Evolutionary conservation across 1,284 basidiomycete species (phyloP).

Genomic region (Ceratobasidium sp.): DNA sequence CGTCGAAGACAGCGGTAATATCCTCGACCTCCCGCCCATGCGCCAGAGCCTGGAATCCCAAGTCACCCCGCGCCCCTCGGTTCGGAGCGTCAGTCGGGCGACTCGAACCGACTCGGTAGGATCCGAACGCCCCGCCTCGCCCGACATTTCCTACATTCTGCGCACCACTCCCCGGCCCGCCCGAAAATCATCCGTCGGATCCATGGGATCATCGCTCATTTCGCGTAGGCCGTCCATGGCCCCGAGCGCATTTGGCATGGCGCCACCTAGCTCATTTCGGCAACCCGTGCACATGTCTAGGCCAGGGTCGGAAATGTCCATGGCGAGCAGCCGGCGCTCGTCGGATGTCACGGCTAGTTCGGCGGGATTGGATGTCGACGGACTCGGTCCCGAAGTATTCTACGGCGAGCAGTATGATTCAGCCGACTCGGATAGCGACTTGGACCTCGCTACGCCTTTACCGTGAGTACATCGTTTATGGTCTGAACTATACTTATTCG

Average conservation of each 20-base stretch:
- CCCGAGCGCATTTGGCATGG: too few species aligned
- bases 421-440: conserved; percentile 66
- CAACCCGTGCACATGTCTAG: not conserved
- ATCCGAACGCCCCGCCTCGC: conserved; percentile 7
- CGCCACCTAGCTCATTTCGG: conserved; percentile 11
- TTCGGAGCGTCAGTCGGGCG: not conserved
- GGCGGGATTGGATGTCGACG: conserved; percentile 17
- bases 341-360: conserved; percentile 17
- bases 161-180: conserved; percentile 25
- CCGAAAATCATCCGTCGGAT: not conserved
- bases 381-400: conserved; percentile 13
- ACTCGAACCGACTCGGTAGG: not conserved
- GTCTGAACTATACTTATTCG: conserved; percentile 23
- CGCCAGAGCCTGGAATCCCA: conserved; percentile 19
- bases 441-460: conserved; percentile 77
- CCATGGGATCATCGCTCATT: not conserved
- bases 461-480: conserved; percentile 60
- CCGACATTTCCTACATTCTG: conserved; percentile 24
- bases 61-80: not conserved
- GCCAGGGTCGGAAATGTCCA: conserved; percentile 16
- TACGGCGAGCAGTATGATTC: conserved; percentile 33
- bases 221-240: not conserved
- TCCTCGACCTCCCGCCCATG: conserved; percentile 6
- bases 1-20: conserved; percentile 4
- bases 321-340: conserved; percentile 7